These are phyloP conservation scores for Globisporangium uncinulatum DNA, from an alignment of 352 stramenopile species.

Conservation along the genomic window DNA sequence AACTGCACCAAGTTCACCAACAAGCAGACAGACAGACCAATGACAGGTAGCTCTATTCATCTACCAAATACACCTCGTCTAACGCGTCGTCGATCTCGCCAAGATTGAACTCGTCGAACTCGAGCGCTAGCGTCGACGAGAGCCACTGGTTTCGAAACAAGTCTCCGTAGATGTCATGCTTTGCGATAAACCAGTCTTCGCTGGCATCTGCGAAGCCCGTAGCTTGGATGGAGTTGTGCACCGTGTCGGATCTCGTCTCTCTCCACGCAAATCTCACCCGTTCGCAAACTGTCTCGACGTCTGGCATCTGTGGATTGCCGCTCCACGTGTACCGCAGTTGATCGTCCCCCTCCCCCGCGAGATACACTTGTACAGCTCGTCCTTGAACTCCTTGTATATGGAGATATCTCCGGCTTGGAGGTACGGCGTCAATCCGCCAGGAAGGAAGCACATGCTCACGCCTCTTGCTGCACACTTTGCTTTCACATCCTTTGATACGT, in stretches of 20 bases:
- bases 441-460: not conserved
- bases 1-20: not conserved
- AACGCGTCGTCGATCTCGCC: not conserved
- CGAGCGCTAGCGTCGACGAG: too few species aligned
- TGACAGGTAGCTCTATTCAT: too few species aligned
- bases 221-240: not conserved
- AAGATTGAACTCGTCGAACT: not conserved
- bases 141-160: not conserved
- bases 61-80: not conserved
- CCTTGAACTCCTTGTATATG: constrained; percentile 9
- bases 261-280: not conserved
- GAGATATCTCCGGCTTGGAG: constrained; percentile 1
- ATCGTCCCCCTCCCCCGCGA: not conserved
- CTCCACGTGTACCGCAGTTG: not conserved
- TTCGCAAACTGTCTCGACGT: not conserved
- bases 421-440: constrained; percentile 5
- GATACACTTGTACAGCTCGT: not conserved
- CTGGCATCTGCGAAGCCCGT: not conserved
- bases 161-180: not conserved
- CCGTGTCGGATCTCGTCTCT: not conserved
- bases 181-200: not conserved
- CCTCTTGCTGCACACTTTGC: not conserved
- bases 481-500: constrained; percentile 2
- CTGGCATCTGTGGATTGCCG: not conserved
- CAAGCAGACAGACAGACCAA: not conserved